Evolutionary conservation across 805 yeast genomes (phyloP).

Genomic region (Yarrowia sp.): DNA sequence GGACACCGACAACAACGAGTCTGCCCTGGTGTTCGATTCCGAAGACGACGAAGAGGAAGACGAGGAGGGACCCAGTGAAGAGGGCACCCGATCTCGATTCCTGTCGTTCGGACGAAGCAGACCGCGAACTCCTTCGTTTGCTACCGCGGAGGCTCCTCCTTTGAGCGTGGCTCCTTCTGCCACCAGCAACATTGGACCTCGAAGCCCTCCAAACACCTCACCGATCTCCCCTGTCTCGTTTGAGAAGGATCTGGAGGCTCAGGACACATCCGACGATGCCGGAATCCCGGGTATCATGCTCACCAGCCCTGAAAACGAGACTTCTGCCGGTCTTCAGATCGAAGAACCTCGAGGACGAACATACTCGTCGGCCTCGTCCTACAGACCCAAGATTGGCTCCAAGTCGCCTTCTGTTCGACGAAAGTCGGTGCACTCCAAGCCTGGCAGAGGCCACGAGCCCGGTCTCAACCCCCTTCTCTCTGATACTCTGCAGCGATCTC

Average conservation of each 20-base stretch:
- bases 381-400: slow-evolving; percentile 20
- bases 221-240: slow-evolving; percentile 7
- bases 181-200: not conserved
- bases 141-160: slow-evolving; percentile 9
- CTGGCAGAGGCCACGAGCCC: slow-evolving; percentile 63
- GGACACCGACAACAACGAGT: slow-evolving; percentile 37
- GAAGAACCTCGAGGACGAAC: slow-evolving; percentile 12
- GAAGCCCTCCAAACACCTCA: not conserved
- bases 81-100: not conserved
- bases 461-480: slow-evolving; percentile 63
- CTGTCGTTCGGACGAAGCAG: slow-evolving; percentile 6
- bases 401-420: slow-evolving; percentile 44
- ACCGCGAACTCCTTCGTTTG: slow-evolving; percentile 2
- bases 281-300: slow-evolving; percentile 26
- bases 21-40: slow-evolving; percentile 23
- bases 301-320: not conserved
- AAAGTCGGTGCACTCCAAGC: slow-evolving; percentile 50
- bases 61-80: not conserved
- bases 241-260: slow-evolving; percentile 31
- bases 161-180: not conserved
- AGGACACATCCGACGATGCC: slow-evolving; percentile 11
- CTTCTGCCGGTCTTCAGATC: slow-evolving; percentile 1
- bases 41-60: slow-evolving; percentile 19
- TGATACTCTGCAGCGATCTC: slow-evolving; percentile 57
- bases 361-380: not conserved